phyloP scores from a whole-genome alignment of 192 early-diverging fungal genomes.

The Backusella mclennaniae region DNA sequence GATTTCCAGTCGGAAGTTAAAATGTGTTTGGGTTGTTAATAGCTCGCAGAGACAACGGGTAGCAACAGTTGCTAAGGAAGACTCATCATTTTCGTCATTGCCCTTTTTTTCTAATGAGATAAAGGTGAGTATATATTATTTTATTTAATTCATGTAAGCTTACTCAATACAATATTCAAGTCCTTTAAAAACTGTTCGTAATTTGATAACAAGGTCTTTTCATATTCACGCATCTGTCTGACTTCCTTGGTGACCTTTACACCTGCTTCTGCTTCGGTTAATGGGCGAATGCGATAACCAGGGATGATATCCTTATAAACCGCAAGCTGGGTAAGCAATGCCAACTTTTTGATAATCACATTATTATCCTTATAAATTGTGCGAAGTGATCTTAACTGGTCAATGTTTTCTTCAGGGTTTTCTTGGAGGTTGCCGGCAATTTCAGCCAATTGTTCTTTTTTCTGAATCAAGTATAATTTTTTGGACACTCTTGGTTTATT shows the following conservation, averaged over 20 bases:
- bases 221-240: conserved; percentile 81
- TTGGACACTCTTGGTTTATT: conserved; percentile 47
- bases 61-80: conserved; percentile 54
- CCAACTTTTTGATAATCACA: conserved; percentile 67
- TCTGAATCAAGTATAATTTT: conserved; percentile 56
- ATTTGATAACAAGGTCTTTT: conserved; percentile 75
- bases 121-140: background rate
- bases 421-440: conserved; percentile 77
- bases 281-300: conserved; percentile 88
- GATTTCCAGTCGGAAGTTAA: conserved; percentile 93
- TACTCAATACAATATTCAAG: conserved; percentile 53
- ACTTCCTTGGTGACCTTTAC: conserved; percentile 87
- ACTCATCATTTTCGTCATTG: conserved; percentile 34
- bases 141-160: background rate
- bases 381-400: conserved; percentile 67
- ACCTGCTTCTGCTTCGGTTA: conserved; percentile 79
- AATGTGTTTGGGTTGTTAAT: conserved; percentile 81
- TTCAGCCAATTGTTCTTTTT: conserved; percentile 80
- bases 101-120: conserved; percentile 30
- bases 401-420: conserved; percentile 74
- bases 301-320: conserved; percentile 96
- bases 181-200: conserved; percentile 85
- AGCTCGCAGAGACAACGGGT: conserved; percentile 84
- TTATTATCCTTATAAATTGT: conserved; percentile 65
- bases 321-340: conserved; percentile 83